Evolutionary conservation across 1,284 basidiomycete genomes (phyloP), one percentile per base, ranked within the genome.

Genomic region (Heterobasidion occidentale): DNA sequence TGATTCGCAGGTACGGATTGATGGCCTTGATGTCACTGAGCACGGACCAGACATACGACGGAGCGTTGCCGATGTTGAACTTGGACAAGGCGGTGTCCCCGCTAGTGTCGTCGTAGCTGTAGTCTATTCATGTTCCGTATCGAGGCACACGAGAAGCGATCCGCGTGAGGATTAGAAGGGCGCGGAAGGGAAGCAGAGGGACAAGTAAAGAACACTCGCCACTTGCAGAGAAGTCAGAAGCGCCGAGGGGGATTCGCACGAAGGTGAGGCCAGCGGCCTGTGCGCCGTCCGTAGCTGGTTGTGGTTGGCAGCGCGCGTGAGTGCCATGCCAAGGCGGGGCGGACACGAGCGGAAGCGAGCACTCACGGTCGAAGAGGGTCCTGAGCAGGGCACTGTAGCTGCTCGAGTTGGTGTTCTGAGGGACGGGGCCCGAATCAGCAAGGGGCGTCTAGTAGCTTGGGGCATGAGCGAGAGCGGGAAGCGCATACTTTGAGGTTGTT

Each of bases 171-270:
- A 3, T 38, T 0, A 33, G 14, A 17, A 17, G 19, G 19, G 46
- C 9, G 12, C n/a, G 8, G 12, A n/a, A 35, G 15, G 11, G 49
- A 51, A 14, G 52, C 14, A 15, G 38, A 14, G 52, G 11, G 44
- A 12, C 19, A 11, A 27, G n/a, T 34, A 36, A 44, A 15, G 45
- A 15, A 9, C n/a, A 36, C 46, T 48, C 12, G 19, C 46, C 46
- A 33, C 46, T 48, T 11, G 46, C 46, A 11, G 46, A 48, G 62
- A 81, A 79, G 65, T 81, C 79, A 19, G 75, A 70, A 7, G 79
- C 77, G 42, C 79, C 80, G 15, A 81, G 70, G 0, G 77, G 74
- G n/a, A 80, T 71, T n/a, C 80, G 74, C 47, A 81, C 64, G 61
- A 77, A 77, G 9, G 75, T 73, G 34, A 81, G 66, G 2, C 79